Evolutionary conservation across 768 basidiomycete genomes (phyloP).

Genomic region (Tylopilus subfusipes): DNA sequence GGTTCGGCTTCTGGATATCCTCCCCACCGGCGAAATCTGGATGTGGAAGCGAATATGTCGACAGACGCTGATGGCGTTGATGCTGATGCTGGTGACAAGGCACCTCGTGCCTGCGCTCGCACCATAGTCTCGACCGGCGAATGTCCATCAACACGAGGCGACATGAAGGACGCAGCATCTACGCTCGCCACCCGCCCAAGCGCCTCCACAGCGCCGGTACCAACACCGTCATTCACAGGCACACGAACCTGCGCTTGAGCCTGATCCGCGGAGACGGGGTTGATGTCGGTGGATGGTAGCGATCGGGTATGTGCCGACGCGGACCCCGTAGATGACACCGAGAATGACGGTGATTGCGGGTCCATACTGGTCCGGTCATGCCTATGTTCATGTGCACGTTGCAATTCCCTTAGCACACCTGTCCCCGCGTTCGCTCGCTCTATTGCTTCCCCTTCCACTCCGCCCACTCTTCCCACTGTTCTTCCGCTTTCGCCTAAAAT

Average conservation of each 20-base stretch:
- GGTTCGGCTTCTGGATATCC: neutral
- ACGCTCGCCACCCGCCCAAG: conserved; percentile 15
- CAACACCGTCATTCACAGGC: conserved; percentile 19
- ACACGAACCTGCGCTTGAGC: conserved; percentile 10
- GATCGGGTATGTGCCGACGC: conserved; percentile 13
- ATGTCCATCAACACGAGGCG: conserved; percentile 26
- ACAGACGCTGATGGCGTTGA: conserved; percentile 15
- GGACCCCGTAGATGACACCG: conserved; percentile 9
- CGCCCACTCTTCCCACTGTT: conserved; percentile 27
- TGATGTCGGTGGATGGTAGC: conserved; percentile 15
- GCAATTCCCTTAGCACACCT: conserved; percentile 24
- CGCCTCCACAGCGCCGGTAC: conserved; percentile 12
- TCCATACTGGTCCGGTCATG: conserved; percentile 13
- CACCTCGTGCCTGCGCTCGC: conserved; percentile 12
- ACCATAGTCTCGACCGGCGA: conserved; percentile 10
- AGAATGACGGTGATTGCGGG: conserved; percentile 28
- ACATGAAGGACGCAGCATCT: conserved; percentile 17
- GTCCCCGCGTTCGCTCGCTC: conserved; percentile 23
- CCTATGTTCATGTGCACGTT: conserved; percentile 18
- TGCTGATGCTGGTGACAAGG: conserved; percentile 5
- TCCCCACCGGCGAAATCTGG: neutral
- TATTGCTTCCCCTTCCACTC: conserved; percentile 29
- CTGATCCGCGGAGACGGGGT: conserved; percentile 24
- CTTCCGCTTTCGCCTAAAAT: conserved; percentile 3
- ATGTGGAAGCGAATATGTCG: conserved; percentile 7